These are phyloP conservation scores for Akebia trifoliata DNA, from an alignment of 164 flowering plant species.

Conservation along the genomic window DNA sequence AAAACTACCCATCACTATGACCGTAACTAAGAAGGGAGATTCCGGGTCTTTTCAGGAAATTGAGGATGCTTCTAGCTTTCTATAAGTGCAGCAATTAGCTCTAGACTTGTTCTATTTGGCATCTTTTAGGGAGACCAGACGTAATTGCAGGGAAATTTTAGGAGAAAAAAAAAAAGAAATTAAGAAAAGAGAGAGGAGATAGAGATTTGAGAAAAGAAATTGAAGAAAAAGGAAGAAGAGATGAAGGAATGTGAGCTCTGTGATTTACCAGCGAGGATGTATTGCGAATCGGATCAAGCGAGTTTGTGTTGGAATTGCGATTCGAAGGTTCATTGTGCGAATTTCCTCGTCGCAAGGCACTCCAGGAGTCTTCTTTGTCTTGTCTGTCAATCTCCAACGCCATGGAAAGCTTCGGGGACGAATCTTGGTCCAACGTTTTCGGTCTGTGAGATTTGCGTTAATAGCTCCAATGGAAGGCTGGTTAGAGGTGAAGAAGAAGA, in stretches of 20 bases:
- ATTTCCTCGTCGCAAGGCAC: slow-evolving; percentile 67
- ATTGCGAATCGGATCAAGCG: slow-evolving; percentile 71
- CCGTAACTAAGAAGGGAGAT: no score
- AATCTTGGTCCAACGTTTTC: slow-evolving; percentile 40
- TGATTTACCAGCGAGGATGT: slow-evolving; percentile 39
- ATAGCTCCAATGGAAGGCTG: background rate
- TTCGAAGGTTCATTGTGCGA: slow-evolving; percentile 62
- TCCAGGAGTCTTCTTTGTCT: slow-evolving; percentile 46
- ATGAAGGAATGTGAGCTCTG: slow-evolving; percentile 54
- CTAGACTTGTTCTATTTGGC: no score
- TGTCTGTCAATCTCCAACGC: slow-evolving; percentile 52
- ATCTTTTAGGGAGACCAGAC: no score
- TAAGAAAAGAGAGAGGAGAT: no score
- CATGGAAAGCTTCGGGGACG: slow-evolving; percentile 61
- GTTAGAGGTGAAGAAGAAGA: background rate
- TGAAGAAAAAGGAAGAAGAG: slow-evolving; percentile 27
- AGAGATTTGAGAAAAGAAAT: no score
- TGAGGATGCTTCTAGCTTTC: no score
- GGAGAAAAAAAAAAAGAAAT: no score
- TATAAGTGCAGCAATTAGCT: no score
- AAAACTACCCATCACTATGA: no score
- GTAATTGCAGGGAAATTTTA: no score
- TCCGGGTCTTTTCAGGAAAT: no score
- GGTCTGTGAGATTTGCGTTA: slow-evolving; percentile 38
- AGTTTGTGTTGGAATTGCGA: slow-evolving; percentile 74